Conservation (phyloP, 2,329 filamentous ascomycete genomes). For the Talaromyces atroroseus region DNA sequence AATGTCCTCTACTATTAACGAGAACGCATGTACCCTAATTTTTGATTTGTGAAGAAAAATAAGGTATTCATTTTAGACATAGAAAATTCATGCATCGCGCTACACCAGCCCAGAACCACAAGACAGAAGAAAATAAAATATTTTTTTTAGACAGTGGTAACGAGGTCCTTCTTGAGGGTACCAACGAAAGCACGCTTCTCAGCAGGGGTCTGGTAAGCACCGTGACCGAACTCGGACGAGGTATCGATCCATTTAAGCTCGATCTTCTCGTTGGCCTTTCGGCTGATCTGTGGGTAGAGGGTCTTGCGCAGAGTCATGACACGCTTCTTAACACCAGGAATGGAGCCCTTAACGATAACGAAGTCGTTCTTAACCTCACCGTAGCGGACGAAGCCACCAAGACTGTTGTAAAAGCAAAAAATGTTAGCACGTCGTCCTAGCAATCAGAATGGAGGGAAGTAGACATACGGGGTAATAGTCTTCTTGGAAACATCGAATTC, state of each 20-base stretch:
- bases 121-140: slow-evolving; percentile 23
- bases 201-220: slow-evolving; percentile 95
- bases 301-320: slow-evolving; percentile 98
- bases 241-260: slow-evolving; percentile 99
- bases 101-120: slow-evolving; percentile 25
- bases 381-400: slow-evolving; percentile 99
- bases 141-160: slow-evolving; percentile 48
- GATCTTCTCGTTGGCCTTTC: slow-evolving; percentile 96
- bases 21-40: neutral
- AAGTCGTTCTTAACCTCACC: slow-evolving; percentile 99
- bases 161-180: slow-evolving; percentile 98
- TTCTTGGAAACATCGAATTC: slow-evolving; percentile 98
- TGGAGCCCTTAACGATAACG: slow-evolving; percentile 93
- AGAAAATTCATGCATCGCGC: slow-evolving; percentile 33
- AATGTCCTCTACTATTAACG: neutral
- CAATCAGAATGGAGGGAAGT: neutral
- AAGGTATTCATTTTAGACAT: slow-evolving; percentile 35
- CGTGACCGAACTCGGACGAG: slow-evolving; percentile 99
- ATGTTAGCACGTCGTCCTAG: slow-evolving; percentile 17
- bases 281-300: slow-evolving; percentile 94
- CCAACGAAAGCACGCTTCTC: slow-evolving; percentile 98
- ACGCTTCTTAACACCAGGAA: slow-evolving; percentile 98
- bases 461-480: slow-evolving; percentile 95
- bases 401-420: slow-evolving; percentile 49
- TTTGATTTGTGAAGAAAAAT: slow-evolving; percentile 2